Evolutionary conservation across 495 filamentous ascomycete genomes (phyloP).

Genomic region (Copromyces sp.): DNA sequence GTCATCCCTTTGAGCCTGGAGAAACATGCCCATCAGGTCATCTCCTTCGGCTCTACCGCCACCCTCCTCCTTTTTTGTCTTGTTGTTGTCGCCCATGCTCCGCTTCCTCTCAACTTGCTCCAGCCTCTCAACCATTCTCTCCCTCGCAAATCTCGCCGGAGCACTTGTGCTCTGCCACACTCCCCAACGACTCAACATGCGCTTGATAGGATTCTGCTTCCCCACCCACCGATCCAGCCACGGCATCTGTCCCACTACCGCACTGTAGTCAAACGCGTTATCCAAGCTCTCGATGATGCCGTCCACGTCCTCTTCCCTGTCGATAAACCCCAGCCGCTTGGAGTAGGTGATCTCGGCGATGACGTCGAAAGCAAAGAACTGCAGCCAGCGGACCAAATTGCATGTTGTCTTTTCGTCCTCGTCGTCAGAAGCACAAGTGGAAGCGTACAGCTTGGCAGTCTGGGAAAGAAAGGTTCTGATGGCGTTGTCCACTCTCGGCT

Average conservation of each 20-base stretch:
- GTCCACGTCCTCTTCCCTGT: conserved; percentile 39
- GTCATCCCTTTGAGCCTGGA: not conserved
- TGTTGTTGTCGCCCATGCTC: not conserved
- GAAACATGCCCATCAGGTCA: not conserved
- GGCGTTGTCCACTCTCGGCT: conserved; percentile 44
- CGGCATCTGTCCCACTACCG: conserved; percentile 38
- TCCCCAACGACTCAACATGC: not conserved
- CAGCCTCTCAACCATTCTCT: not conserved
- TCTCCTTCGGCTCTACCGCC: not conserved
- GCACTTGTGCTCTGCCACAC: not conserved
- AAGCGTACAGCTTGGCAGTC: conserved; percentile 32
- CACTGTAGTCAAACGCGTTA: conserved; percentile 31
- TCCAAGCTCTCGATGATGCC: conserved; percentile 36
- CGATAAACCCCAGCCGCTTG: conserved; percentile 43
- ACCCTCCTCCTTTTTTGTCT: too few relatives aligned
- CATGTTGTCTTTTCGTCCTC: conserved; percentile 13
- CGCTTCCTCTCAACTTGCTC: not conserved
- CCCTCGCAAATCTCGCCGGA: not conserved
- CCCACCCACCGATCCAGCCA: conserved; percentile 24
- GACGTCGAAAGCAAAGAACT: conserved; percentile 52
- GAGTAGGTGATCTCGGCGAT: conserved; percentile 49
- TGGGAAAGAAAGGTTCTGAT: conserved; percentile 32
- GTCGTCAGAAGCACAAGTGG: not conserved
- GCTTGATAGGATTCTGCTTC: not conserved
- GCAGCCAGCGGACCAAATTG: conserved; percentile 45